Base-by-base conservation (phyloP, 257 asterid species). In the Salvia miltiorrhiza region DNA sequence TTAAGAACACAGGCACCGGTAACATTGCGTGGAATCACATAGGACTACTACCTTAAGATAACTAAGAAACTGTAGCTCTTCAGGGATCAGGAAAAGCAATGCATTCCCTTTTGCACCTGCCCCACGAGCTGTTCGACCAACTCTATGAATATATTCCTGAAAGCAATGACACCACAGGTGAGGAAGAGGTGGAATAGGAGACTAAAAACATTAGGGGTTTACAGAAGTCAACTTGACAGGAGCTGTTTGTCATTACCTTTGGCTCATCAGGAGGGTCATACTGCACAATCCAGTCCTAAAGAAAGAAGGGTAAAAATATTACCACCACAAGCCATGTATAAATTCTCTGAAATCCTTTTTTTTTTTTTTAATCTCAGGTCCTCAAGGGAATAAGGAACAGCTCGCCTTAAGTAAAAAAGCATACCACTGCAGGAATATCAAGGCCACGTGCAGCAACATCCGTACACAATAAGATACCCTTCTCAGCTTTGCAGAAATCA, bases 361-460 rank as follows among this genome's bases (percentile, higher is more conserved):
- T 4, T 30, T 30, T 30, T 30, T 30, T 30, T 1, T 30, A 30
- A n/a, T 30, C 35, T 30, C 10, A 4, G 6, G 26, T 14, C 54
- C 39, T 26, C 8, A 5, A 14, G 35, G 33, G 48, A 62, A 39
- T 16, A 9, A 49, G 33, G 57, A 30, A n/a, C 8, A 10, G 52
- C 13, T 55, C 12, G 14, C 40, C 24, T 14, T 23, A 63, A 58
- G 75, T 40, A 58, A 73, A 58, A 61, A 26, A 76, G 49, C 84
- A 72, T 91, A 94, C 99, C 97, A 94, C 97, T 61, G 88, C 79
- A 63, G 97, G 99, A 79, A 94, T 91, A 82, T 94, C 97, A 70
- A 94, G 96, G 66, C 99, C 99, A 76, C 99, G 97, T 59, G 99
- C 97, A 19, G 97, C 99, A 9, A 94, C 97, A 69, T 94, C 97